Evolutionary conservation across 148 eudicot species (phyloP).

Genomic region (Beta vulgaris): DNA sequence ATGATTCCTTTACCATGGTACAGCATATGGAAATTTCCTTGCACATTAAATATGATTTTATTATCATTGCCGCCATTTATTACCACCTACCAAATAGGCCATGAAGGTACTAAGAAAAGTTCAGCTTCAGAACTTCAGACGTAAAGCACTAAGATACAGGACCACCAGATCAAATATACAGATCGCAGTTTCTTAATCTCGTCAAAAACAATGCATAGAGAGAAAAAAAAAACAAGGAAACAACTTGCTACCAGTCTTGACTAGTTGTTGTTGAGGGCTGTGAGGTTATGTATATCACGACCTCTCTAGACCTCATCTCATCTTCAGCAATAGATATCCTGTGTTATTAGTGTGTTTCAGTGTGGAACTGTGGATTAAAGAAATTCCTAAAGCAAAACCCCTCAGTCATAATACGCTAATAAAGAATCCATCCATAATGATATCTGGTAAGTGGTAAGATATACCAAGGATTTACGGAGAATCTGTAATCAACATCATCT

Average conservation of each 20-base stretch:
- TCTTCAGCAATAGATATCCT: not conserved
- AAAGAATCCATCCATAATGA: not conserved
- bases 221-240: not conserved
- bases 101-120: not conserved
- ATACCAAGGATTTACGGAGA: too few relatives aligned
- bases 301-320: not conserved
- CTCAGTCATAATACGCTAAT: not conserved
- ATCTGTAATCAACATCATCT: not conserved
- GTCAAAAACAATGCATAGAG: not conserved
- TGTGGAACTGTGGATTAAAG: not conserved
- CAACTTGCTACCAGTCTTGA: not conserved
- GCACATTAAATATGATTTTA: too few relatives aligned
- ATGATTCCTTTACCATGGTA: not conserved
- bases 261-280: not conserved
- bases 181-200: not conserved
- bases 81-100: too few relatives aligned
- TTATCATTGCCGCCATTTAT: too few relatives aligned
- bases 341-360: not conserved
- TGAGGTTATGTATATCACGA: not conserved
- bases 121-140: not conserved
- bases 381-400: not conserved
- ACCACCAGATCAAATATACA: not conserved
- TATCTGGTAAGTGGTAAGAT: too few relatives aligned
- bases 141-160: too few relatives aligned
- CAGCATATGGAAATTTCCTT: too few relatives aligned